phyloP scores from a whole-genome alignment of 2,329 filamentous ascomycete species.

The Zalaria sp. region DNA sequence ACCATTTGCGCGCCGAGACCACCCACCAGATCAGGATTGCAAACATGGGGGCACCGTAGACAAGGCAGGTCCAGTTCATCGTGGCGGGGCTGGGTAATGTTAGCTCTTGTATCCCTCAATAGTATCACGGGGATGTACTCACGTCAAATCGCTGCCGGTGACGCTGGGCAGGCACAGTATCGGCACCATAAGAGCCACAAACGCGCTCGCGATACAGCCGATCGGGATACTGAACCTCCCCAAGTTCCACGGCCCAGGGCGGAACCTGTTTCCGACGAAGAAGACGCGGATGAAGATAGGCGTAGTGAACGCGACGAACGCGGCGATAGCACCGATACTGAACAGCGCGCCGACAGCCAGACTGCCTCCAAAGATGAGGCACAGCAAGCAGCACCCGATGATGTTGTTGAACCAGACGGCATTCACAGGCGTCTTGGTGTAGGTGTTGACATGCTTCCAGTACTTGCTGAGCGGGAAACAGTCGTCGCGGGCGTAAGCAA shows the following conservation, averaged over 20 bases:
- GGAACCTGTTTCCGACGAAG: conserved; percentile 48
- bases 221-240: conserved; percentile 44
- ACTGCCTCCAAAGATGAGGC: conserved; percentile 51
- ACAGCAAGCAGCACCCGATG: conserved; percentile 44
- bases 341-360: conserved; percentile 55
- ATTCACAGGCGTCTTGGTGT: conserved; percentile 54
- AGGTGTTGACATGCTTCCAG: conserved; percentile 45
- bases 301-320: conserved; percentile 47
- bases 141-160: conserved; percentile 39
- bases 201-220: conserved; percentile 41
- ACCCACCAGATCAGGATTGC: conserved; percentile 47
- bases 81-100: conserved; percentile 19
- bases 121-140: conserved; percentile 13
- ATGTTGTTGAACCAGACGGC: conserved; percentile 53
- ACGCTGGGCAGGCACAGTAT: conserved; percentile 51
- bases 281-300: conserved; percentile 46
- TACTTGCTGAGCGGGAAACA: conserved; percentile 48
- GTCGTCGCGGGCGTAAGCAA: conserved; percentile 57
- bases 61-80: conserved; percentile 59
- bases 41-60: conserved; percentile 38
- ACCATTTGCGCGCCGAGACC: conserved; percentile 51
- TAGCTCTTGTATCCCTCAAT: background rate
- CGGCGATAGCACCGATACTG: conserved; percentile 53
- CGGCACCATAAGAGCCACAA: conserved; percentile 53
- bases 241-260: conserved; percentile 54